A percentile compares a stretch with the other conserved stretches of the same genome.
phyloP scores from a whole-genome alignment of 768 basidiomycete genomes.

The Imleria badia region DNA sequence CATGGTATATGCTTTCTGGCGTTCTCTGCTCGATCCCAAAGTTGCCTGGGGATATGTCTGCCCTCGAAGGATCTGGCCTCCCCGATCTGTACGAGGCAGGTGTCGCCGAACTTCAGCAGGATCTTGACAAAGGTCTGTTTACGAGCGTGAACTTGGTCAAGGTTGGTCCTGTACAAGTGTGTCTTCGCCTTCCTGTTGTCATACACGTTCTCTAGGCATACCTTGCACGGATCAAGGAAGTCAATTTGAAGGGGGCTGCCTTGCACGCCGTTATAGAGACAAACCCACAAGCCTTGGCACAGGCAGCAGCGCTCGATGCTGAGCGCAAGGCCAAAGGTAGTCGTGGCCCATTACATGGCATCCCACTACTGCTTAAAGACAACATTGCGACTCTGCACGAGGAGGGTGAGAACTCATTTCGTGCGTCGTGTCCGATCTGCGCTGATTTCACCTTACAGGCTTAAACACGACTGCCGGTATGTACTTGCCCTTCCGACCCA shows the following conservation, averaged over 20 bases:
- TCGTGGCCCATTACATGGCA: constrained; percentile 53
- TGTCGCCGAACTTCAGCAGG: constrained; percentile 52
- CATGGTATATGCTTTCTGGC: no score
- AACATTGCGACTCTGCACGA: constrained; percentile 36
- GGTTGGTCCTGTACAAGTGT: constrained; percentile 29
- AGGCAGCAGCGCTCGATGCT: constrained; percentile 50
- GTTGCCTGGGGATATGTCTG: constrained; percentile 16
- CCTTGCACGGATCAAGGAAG: constrained; percentile 63
- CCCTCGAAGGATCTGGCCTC: constrained; percentile 13
- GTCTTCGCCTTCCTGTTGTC: neutral
- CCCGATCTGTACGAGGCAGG: constrained; percentile 68
- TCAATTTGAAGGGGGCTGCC: constrained; percentile 56
- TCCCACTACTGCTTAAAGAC: constrained; percentile 58
- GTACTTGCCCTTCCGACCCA: neutral
- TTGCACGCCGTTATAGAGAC: constrained; percentile 62
- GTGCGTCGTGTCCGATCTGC: neutral
- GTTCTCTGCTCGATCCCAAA: constrained; percentile 1
- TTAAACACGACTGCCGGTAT: constrained; percentile 41
- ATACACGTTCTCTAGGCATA: constrained; percentile 47
- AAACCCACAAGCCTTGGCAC: constrained; percentile 52
- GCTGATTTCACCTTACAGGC: constrained; percentile 17
- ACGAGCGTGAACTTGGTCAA: constrained; percentile 65
- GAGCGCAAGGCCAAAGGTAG: constrained; percentile 47
- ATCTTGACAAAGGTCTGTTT: constrained; percentile 50
- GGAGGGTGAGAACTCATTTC: constrained; percentile 23